Evolutionary conservation across 2,329 filamentous ascomycete species (phyloP), one percentile per base, ranked within the genome.

Genomic region (Aspergillus neoniger): DNA sequence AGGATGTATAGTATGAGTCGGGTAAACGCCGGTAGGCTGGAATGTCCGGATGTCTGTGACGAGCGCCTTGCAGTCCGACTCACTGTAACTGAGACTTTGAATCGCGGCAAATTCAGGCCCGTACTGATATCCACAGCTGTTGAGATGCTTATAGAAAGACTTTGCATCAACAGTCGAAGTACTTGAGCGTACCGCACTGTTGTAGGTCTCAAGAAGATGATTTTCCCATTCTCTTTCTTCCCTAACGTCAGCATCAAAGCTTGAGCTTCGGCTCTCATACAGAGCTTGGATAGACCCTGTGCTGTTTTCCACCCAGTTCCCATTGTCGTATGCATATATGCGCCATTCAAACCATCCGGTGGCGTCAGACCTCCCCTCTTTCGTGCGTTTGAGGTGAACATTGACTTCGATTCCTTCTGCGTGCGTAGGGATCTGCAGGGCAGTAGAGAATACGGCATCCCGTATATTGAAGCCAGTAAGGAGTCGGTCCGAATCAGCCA

Each of bases 1-100:
- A 2, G 60, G 60, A 23, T 62, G 60, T 23, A 62, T 57, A 5
- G 55, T 53, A 30, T 62, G 57, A 10, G 19, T 14, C n/a, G 39
- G 57, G 36, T 28, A 52, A 17, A 28, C 25, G 9, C 38, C 25
- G 14, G 15, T 23, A 23, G 28, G 17, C 4, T 25, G 25, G 36
- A 39, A 55, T 30, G 56, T 44, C 4, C 36, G 41, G 38, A 54
- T 39, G 28, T 55, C 32, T 6, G 60, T 36, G 28, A 62, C 17
- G 10, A 53, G 23, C 5, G 28, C 30, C 0, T 9, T 43, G 25
- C n/a, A 28, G 14, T n/a, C n/a, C 15, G 14, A 19, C 14, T 38
- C 39, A 21, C 30, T 25, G n/a, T 23, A 32, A 14, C 38, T 2
- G 14, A 50, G 39, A 5, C 23, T 38, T 15, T 52, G 23, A 1